These are phyloP conservation scores for Aquilaria sinensis DNA, from an alignment of 345 rosid species.

Conservation along the genomic window DNA sequence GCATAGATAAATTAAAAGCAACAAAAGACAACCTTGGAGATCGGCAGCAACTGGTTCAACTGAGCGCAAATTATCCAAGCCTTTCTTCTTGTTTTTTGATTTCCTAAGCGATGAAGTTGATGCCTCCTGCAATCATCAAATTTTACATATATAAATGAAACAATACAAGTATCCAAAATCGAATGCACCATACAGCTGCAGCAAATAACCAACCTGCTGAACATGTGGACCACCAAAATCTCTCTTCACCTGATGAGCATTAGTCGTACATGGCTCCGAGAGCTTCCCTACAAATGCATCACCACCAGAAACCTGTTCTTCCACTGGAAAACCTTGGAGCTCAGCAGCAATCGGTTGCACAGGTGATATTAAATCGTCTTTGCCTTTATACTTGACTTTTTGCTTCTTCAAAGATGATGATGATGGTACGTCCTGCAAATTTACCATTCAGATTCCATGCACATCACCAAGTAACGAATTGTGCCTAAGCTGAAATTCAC, in stretches of 20 bases:
- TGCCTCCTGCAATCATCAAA: constrained; percentile 52
- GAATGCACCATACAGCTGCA: constrained; percentile 43
- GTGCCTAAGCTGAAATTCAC: constrained; percentile 17
- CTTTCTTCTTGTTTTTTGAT: constrained; percentile 72
- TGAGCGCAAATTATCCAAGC: constrained; percentile 26
- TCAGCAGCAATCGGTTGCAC: constrained; percentile 27
- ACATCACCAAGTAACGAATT: constrained; percentile 15
- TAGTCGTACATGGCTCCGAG: constrained; percentile 36
- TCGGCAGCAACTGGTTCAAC: constrained; percentile 53
- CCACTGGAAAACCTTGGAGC: constrained; percentile 56
- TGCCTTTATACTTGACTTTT: constrained; percentile 66
- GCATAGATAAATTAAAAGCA: not conserved
- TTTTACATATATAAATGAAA: constrained; percentile 16
- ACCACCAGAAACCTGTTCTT: constrained; percentile 40
- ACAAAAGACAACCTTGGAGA: constrained; percentile 59
- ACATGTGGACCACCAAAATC: constrained; percentile 32
- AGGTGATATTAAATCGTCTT: constrained; percentile 23
- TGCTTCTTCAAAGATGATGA: constrained; percentile 47
- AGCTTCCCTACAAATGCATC: constrained; percentile 42
- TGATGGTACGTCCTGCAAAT: constrained; percentile 55
- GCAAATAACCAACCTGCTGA: constrained; percentile 29
- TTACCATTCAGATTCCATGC: constrained; percentile 15
- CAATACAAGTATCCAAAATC: constrained; percentile 16
- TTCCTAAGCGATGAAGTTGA: constrained; percentile 47
- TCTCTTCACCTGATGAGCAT: constrained; percentile 30